phyloP scores from a whole-genome alignment of 176 grass and related monocot species.

The Areca catechu region DNA sequence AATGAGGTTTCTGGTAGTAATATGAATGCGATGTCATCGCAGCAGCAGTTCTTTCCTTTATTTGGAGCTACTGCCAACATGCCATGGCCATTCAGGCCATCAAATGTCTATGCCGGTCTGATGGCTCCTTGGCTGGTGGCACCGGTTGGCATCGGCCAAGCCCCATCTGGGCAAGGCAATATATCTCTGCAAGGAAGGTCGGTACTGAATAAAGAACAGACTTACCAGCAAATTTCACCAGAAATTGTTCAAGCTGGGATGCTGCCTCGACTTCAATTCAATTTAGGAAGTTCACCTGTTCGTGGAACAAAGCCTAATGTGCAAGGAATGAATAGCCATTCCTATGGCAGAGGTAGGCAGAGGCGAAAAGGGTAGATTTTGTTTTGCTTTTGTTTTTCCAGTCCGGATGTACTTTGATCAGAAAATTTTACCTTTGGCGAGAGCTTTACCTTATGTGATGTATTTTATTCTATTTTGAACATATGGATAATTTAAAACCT shows the following conservation, averaged over 20 bases:
- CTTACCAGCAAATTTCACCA: conserved; percentile 1
- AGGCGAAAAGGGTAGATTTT: too few relatives aligned
- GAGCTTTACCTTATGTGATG: too few relatives aligned
- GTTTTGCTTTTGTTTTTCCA: too few relatives aligned
- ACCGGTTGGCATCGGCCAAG: conserved; percentile 29
- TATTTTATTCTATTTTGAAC: too few relatives aligned
- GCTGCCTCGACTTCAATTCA: conserved; percentile 20
- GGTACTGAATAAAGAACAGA: conserved; percentile 9
- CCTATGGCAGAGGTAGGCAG: conserved; percentile 33
- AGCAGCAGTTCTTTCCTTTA: conserved; percentile 23
- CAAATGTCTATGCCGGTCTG: conserved; percentile 22
- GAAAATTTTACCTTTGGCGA: too few relatives aligned
- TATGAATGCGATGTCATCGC: conserved; percentile 30
- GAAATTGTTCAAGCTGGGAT: conserved; percentile 6
- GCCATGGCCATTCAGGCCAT: conserved; percentile 10
- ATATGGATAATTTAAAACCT: too few relatives aligned
- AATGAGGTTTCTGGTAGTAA: conserved; percentile 32
- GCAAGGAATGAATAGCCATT: conserved; percentile 40
- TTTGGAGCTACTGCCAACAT: conserved; percentile 14
- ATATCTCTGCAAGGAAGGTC: conserved; percentile 7
- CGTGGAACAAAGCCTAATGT: conserved; percentile 28
- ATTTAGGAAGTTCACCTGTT: conserved; percentile 37
- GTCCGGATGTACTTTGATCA: too few relatives aligned
- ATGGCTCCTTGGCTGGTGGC: conserved; percentile 15
- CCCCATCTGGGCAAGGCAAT: conserved; percentile 11